Percentiles rank a stretch among this genome's conserved stretches.
These are phyloP conservation scores for Penicillium corylophilum DNA, from an alignment of 2,329 filamentous ascomycete species.

Conservation along the genomic window DNA sequence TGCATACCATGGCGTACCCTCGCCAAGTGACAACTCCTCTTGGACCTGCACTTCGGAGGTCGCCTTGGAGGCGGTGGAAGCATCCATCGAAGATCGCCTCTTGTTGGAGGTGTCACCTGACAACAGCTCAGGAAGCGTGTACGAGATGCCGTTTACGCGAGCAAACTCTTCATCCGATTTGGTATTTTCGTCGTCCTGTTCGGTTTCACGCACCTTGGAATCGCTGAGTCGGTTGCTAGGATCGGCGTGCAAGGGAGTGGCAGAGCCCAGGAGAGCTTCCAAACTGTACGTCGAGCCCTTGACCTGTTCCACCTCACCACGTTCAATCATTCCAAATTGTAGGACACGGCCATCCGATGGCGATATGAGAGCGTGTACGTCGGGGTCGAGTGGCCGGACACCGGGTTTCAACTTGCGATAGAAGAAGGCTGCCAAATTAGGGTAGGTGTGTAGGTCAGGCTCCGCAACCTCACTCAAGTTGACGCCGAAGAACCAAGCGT, in stretches of 20 bases:
- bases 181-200: slow-evolving; percentile 62
- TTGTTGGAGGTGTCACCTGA: slow-evolving; percentile 61
- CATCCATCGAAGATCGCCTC: slow-evolving; percentile 63
- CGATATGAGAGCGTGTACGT: slow-evolving; percentile 76
- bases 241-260: slow-evolving; percentile 47
- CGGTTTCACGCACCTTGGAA: slow-evolving; percentile 31
- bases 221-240: slow-evolving; percentile 38
- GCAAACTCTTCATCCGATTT: slow-evolving; percentile 89
- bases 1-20: slow-evolving; percentile 64
- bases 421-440: slow-evolving; percentile 95
- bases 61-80: slow-evolving; percentile 65
- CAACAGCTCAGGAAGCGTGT: slow-evolving; percentile 83
- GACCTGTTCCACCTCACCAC: slow-evolving; percentile 95
- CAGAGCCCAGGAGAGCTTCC: slow-evolving; percentile 78
- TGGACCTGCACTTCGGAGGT: slow-evolving; percentile 79
- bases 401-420: slow-evolving; percentile 93
- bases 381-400: slow-evolving; percentile 76
- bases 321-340: slow-evolving; percentile 87
- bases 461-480: slow-evolving; percentile 84
- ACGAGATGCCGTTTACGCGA: slow-evolving; percentile 88
- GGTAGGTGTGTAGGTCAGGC: slow-evolving; percentile 82
- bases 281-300: slow-evolving; percentile 98
- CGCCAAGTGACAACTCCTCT: slow-evolving; percentile 75
- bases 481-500: slow-evolving; percentile 88
- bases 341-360: slow-evolving; percentile 89